phyloP scores from a whole-genome alignment of 352 stramenopile species.

The Blastocystis sp. region DNA sequence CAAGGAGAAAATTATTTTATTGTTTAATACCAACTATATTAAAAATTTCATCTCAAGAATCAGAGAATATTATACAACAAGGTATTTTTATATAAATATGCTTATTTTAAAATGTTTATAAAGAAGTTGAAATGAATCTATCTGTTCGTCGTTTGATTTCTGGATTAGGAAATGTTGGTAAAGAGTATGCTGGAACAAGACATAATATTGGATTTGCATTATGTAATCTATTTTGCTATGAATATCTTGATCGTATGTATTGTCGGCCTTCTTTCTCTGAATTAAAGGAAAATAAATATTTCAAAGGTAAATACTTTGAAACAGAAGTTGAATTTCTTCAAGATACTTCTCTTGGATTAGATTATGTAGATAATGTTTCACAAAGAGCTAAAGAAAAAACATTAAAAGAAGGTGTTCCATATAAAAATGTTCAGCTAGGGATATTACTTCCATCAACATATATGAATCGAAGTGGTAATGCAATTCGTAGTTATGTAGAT shows the following conservation, averaged over 20 bases:
- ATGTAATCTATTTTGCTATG: conserved; percentile 24
- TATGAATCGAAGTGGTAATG: conserved; percentile 35
- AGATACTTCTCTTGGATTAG: conserved; percentile 11
- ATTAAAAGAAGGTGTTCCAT: conserved; percentile 24
- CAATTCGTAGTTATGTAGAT: conserved; percentile 15
- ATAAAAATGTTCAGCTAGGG: conserved; percentile 2
- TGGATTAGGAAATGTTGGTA: conserved; percentile 18
- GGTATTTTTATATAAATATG: too few relatives aligned
- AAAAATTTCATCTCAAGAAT: too few relatives aligned
- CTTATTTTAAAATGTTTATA: too few relatives aligned
- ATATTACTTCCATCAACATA: conserved; percentile 17
- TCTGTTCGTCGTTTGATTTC: conserved; percentile 15
- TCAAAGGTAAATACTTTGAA: conserved; percentile 5
- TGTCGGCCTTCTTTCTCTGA: too few relatives aligned
- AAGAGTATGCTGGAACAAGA: conserved; percentile 17
- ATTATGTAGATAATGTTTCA: conserved; percentile 20
- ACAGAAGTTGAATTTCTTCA: conserved; percentile 11
- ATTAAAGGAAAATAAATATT: conserved; percentile 19
- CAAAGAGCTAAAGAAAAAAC: conserved; percentile 21
- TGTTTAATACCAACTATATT: too few relatives aligned
- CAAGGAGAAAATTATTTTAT: too few relatives aligned
- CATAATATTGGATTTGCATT: conserved; percentile 35
- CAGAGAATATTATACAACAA: too few relatives aligned
- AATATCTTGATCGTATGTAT: conserved; percentile 25
- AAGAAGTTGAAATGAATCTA: not conserved